A percentile compares a stretch with the other conserved stretches of the same genome.
Evolutionary conservation across 345 rosid genomes (phyloP).

Genomic region (Eucalyptus polyanthemos): DNA sequence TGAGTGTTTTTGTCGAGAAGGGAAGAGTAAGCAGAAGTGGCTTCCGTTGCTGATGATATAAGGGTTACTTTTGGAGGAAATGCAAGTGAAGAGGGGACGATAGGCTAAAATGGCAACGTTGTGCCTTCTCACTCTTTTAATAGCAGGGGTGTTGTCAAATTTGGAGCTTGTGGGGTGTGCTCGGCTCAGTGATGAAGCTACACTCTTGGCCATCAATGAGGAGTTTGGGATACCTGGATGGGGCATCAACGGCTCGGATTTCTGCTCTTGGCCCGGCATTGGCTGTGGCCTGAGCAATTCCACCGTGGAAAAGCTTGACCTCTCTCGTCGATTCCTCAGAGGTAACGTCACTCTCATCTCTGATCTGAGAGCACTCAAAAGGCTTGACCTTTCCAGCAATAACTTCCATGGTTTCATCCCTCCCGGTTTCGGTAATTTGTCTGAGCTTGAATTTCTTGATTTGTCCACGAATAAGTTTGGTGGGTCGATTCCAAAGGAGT

Average conservation of each 20-base stretch:
- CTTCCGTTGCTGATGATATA: not conserved
- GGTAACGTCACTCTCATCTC: slow-evolving; percentile 69
- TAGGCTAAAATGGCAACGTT: not conserved
- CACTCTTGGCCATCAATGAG: slow-evolving; percentile 47
- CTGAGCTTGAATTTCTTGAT: slow-evolving; percentile 70
- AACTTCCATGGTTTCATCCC: slow-evolving; percentile 66
- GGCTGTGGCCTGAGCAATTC: slow-evolving; percentile 53
- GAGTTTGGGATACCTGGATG: slow-evolving; percentile 82
- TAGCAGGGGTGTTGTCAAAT: slow-evolving; percentile 34
- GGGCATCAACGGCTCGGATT: slow-evolving; percentile 53
- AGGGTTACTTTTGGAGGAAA: not conserved
- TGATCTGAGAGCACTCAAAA: slow-evolving; percentile 52
- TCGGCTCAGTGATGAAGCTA: slow-evolving; percentile 39
- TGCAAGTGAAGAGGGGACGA: not conserved
- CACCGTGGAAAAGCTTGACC: slow-evolving; percentile 59
- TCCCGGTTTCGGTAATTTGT: slow-evolving; percentile 42
- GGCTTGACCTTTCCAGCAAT: slow-evolving; percentile 55
- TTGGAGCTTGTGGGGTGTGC: slow-evolving; percentile 22
- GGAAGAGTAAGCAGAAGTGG: not conserved
- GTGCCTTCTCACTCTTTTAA: not conserved
- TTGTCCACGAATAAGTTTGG: slow-evolving; percentile 58
- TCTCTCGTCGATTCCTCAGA: slow-evolving; percentile 67
- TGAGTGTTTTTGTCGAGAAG: not conserved
- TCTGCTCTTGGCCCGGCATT: slow-evolving; percentile 76
- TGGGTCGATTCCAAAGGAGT: slow-evolving; percentile 54